A percentile compares a stretch with the other conserved stretches of the same genome.
phyloP scores from a whole-genome alignment of 805 yeast genomes.

The Candida silvicultrix region DNA sequence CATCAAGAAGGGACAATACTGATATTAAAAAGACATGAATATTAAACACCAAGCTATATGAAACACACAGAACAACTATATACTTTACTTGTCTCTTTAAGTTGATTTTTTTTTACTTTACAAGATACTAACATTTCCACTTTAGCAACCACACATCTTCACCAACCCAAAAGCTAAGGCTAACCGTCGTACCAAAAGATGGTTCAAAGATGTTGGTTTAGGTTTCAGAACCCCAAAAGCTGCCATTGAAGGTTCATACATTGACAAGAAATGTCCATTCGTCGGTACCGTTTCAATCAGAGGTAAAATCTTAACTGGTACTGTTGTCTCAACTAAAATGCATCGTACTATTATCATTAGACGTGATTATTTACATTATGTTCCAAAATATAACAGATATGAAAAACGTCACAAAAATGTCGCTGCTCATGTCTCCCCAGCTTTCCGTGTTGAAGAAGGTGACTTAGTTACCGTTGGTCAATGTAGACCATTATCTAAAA shows the following conservation, averaged over 20 bases:
- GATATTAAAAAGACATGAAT: too few species aligned
- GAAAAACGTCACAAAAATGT: constrained; percentile 99
- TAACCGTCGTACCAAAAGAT: constrained; percentile 98
- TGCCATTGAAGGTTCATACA: constrained; percentile 98
- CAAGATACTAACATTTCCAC: constrained; percentile 31
- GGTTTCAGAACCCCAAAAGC: constrained; percentile 99
- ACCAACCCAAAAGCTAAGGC: constrained; percentile 99
- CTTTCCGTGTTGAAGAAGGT: constrained; percentile 99
- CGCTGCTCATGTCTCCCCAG: constrained; percentile 99
- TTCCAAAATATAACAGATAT: constrained; percentile 99
- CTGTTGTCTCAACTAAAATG: constrained; percentile 99
- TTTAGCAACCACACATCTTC: constrained; percentile 99
- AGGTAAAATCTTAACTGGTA: constrained; percentile 99
- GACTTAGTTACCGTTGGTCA: constrained; percentile 99
- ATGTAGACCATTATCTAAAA: constrained; percentile 99
- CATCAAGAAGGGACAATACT: too few species aligned
- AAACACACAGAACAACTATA: too few species aligned
- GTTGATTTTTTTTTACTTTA: neutral
- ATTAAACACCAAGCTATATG: too few species aligned
- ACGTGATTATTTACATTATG: constrained; percentile 99
- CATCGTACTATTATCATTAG: constrained; percentile 99
- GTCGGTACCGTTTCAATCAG: constrained; percentile 95
- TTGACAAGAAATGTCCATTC: constrained; percentile 99
- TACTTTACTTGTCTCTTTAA: too few species aligned
- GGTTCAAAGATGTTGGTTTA: constrained; percentile 99